Evolutionary conservation across 2,329 filamentous ascomycete species (phyloP), one percentile per base, ranked within the genome.

Genomic region (Trichoderma sp.): DNA sequence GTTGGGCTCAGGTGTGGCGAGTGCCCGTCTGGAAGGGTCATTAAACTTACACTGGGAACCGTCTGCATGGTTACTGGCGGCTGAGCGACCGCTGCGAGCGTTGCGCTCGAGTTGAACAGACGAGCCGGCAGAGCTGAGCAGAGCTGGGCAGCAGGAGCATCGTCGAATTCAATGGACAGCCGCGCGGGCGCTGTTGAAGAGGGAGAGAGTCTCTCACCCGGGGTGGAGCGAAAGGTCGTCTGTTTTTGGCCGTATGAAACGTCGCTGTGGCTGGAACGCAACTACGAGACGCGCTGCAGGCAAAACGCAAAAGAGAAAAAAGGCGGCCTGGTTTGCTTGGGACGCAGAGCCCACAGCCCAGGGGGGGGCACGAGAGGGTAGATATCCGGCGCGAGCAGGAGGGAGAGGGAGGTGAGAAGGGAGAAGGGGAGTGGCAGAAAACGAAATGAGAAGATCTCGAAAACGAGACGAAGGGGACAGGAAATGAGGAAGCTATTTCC

Each of bases 51-150:
- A 78, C 80, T 83, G 75, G 84, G 84, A 80, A 86, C 82, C 74
- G 84, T 81, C 83, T 86, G 84, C 84, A 86, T 86, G 76, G 77
- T 84, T 79, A 79, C 79, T 76, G 78, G 78, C 76, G 75, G 75
- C 75, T 74, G 78, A 75, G 76, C 76, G 75, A 76, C 76, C 77
- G 73, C 75, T 72, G 72, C 75, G 71, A 74, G 79, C 80, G 81
- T 78, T 74, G 77, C 79, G 78, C 74, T 73, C 75, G 74, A 73
- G 73, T 72, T 73, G 71, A 55, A 53, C 69, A 71, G 74, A 67
- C 73, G 72, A 71, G 72, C 71, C 75, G 73, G 74, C 77, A 68
- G 72, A 72, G 64, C 64, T 37, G 70, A 73, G 55, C 56, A 68
- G 37, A 66, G 58, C 27, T 40, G 59, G 64, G 43, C 70, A 74